Percentiles rank a stretch among this genome's conserved stretches.
phyloP scores from a whole-genome alignment of 2,329 filamentous ascomycete species.

The Aphanoascus verrucosus region DNA sequence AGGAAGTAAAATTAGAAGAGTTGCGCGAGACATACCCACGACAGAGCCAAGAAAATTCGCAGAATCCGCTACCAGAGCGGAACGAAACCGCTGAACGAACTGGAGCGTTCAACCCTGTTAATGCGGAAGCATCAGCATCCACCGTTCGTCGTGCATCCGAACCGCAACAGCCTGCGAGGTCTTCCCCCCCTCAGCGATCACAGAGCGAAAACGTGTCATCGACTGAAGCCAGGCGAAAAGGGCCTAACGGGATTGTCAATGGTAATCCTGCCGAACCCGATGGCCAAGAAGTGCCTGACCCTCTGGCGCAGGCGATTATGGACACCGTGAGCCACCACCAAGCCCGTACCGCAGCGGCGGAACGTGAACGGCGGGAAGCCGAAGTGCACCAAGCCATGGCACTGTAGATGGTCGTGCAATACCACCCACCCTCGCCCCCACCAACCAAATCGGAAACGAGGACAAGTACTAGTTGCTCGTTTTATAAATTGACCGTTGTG shows the following conservation, averaged over 20 bases:
- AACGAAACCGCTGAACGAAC: not conserved
- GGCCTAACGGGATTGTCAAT: slow-evolving; percentile 6
- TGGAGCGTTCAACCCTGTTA: slow-evolving; percentile 6
- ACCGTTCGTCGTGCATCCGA: slow-evolving; percentile 17
- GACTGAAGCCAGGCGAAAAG: slow-evolving; percentile 14
- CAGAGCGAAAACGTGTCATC: slow-evolving; percentile 26
- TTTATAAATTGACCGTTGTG: not conserved
- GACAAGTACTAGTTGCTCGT: not conserved
- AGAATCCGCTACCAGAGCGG: not conserved
- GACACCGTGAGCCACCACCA: slow-evolving; percentile 33
- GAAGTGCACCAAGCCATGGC: slow-evolving; percentile 8
- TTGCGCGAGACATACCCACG: slow-evolving; percentile 25
- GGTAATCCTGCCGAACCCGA: slow-evolving; percentile 10
- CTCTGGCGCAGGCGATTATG: slow-evolving; percentile 34
- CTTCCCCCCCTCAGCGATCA: slow-evolving; percentile 28
- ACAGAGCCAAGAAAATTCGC: slow-evolving; percentile 4
- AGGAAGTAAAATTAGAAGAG: slow-evolving; percentile 66
- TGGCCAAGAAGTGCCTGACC: slow-evolving; percentile 32
- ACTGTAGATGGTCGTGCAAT: not conserved
- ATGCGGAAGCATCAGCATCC: not conserved
- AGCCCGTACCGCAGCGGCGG: slow-evolving; percentile 25
- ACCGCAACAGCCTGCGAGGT: slow-evolving; percentile 18
- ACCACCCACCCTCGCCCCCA: too few species aligned
- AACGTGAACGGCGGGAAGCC: slow-evolving; percentile 8
- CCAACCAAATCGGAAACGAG: too few species aligned